Percentiles rank a stretch among this genome's conserved stretches.
Conservation (phyloP, 2,329 filamentous ascomycete genomes). For the Botrytis hyacinthi region DNA sequence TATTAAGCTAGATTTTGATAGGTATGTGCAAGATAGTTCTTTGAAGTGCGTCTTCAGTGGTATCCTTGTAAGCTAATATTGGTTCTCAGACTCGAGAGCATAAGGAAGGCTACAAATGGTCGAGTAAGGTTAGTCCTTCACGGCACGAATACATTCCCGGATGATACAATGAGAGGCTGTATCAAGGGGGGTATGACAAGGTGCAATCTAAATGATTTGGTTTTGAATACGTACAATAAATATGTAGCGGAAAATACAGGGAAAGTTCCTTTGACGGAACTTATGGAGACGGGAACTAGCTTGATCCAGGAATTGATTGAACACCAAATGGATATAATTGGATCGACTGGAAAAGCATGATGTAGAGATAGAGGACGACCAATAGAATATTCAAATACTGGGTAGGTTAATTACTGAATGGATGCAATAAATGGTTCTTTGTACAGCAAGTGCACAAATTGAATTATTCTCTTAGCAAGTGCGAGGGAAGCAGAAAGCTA, state of each 20-base stretch:
- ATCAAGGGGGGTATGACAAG: slow-evolving; percentile 45
- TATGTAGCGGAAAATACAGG: slow-evolving; percentile 29
- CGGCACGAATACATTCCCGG: slow-evolving; percentile 53
- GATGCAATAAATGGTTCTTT: background rate
- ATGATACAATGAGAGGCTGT: slow-evolving; percentile 52
- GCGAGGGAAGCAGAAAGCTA: background rate
- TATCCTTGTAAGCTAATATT: background rate
- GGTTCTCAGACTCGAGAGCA: slow-evolving; percentile 20
- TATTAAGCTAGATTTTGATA: slow-evolving; percentile 41
- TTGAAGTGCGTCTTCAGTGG: background rate
- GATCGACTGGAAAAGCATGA: slow-evolving; percentile 33
- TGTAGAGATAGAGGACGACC: background rate
- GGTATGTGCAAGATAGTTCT: slow-evolving; percentile 26
- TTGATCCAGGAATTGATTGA: slow-evolving; percentile 33
- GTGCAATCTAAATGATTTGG: slow-evolving; percentile 36
- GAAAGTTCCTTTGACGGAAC: slow-evolving; percentile 31
- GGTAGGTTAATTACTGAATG: background rate
- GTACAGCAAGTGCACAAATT: background rate
- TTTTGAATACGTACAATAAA: slow-evolving; percentile 32
- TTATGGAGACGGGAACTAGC: slow-evolving; percentile 34
- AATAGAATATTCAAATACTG: background rate
- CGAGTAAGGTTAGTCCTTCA: slow-evolving; percentile 52
- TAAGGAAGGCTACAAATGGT: slow-evolving; percentile 36
- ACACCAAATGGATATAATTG: slow-evolving; percentile 34
- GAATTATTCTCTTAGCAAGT: background rate